Evolutionary conservation across 2,329 filamentous ascomycete species (phyloP).

Genomic region (Herpotrichia juniperi): DNA sequence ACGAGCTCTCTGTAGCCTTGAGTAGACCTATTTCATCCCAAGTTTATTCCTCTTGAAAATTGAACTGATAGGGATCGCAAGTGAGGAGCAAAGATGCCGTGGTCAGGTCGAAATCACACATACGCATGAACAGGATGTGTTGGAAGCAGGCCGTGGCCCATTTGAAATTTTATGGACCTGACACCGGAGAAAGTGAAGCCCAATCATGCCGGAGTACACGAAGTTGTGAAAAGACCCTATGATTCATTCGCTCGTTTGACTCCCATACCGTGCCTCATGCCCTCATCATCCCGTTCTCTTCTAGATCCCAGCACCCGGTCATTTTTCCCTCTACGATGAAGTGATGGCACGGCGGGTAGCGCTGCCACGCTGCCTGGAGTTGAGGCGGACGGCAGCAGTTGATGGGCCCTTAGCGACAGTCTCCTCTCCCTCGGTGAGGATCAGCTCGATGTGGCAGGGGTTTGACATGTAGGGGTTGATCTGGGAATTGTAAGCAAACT

Average conservation of each 20-base stretch:
- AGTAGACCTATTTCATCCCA: too few species aligned
- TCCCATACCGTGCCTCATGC: slow-evolving; percentile 45
- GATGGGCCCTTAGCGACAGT: slow-evolving; percentile 86
- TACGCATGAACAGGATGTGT: neutral
- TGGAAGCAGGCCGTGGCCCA: slow-evolving; percentile 41
- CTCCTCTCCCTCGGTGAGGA: slow-evolving; percentile 98
- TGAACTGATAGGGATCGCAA: neutral
- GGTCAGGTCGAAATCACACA: neutral
- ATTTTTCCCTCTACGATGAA: slow-evolving; percentile 51
- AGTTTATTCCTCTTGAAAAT: neutral
- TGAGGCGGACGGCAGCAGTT: slow-evolving; percentile 71
- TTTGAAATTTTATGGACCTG: slow-evolving; percentile 43
- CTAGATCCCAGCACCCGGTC: slow-evolving; percentile 22
- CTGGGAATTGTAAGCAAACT: slow-evolving; percentile 52
- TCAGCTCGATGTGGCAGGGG: slow-evolving; percentile 99
- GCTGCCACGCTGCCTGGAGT: slow-evolving; percentile 87
- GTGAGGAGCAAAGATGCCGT: too few species aligned
- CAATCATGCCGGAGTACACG: slow-evolving; percentile 42
- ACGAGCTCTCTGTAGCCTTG: too few species aligned
- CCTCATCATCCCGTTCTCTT: slow-evolving; percentile 30
- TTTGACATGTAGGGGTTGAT: slow-evolving; percentile 99
- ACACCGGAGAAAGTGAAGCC: slow-evolving; percentile 46
- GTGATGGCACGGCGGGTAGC: slow-evolving; percentile 67
- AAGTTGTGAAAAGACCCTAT: slow-evolving; percentile 44
- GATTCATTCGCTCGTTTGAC: slow-evolving; percentile 49